Evolutionary conservation across 1,284 basidiomycete genomes (phyloP), one percentile per base, ranked within the genome.

Genomic region (Puccinia polysora): DNA sequence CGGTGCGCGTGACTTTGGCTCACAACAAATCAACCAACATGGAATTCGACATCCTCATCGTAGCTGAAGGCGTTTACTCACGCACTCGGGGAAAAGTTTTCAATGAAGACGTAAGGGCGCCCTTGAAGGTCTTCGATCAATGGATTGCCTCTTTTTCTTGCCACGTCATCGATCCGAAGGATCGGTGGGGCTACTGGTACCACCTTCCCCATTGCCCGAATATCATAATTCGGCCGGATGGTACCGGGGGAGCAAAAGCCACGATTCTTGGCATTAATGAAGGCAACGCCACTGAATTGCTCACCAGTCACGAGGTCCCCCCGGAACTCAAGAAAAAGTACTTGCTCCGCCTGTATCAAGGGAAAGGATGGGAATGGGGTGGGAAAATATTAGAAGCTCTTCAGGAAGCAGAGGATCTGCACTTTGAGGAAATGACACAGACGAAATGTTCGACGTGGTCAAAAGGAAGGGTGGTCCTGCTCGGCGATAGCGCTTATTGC

Each of bases 31-130:
- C 72, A 14, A 2, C 4, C n/a, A 53, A 45, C 7, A 47, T 74
- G 18, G 60, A 73, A n/a, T 75, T 70, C 47, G 76, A 77, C 43
- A 28, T 77, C 18, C 45, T 77, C 2, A 67, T 77, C 1, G 74
- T 71, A 1, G 75, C 77, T 6, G 77, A 78, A 62, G 76, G 76
- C 18, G 75, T 75, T 30, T 75, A 73, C 69, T 77, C 77, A 10
- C 65, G 65, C 14, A 30, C 74, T 2, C 68, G 77, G 10, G 75
- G 70, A 20, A 59, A 74, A 43, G 62, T 73, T 12, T 77, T 77
- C 58, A 38, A 65, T 36, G 63, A 65, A 28, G 50, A 53, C 14
- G 40, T 65, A 18, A 7, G 50, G 32, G 36, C 63, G 8, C 63
- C 63, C 3, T 38, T 65, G 4, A 23, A n/a, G 2, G 38, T 47